phyloP scores from a whole-genome alignment of 2,329 filamentous ascomycete species.

The Arthrobotrys megalospora region DNA sequence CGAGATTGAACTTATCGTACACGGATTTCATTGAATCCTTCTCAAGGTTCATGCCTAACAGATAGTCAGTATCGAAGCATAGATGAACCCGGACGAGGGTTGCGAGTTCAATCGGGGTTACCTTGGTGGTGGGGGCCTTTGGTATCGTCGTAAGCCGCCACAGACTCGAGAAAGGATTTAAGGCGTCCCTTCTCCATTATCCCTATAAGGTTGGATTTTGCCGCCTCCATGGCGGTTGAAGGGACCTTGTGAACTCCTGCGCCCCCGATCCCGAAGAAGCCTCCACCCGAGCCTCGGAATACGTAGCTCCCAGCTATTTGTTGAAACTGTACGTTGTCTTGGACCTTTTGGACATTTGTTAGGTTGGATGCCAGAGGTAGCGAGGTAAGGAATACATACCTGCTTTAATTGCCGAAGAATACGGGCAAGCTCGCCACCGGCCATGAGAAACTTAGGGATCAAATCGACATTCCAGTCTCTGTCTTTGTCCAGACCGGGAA shows the following conservation, averaged over 20 bases:
- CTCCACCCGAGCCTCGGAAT: conserved; percentile 82
- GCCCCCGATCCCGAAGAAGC: conserved; percentile 26
- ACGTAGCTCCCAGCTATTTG: conserved; percentile 89
- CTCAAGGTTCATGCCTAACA: conserved; percentile 81
- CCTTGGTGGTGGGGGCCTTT: conserved; percentile 49
- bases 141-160: conserved; percentile 63
- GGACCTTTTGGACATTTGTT: conserved; percentile 35
- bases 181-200: conserved; percentile 97
- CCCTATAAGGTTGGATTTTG: conserved; percentile 94
- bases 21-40: conserved; percentile 95
- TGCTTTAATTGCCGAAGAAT: conserved; percentile 96
- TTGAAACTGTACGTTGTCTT: conserved; percentile 61
- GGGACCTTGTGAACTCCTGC: conserved; percentile 79
- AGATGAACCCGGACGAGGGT: conserved; percentile 66
- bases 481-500: conserved; percentile 51
- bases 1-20: conserved; percentile 96
- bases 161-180: conserved; percentile 76
- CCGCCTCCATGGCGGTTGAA: conserved; percentile 89
- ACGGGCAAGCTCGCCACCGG: conserved; percentile 97
- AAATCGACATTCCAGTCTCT: conserved; percentile 92
- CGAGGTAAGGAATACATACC: conserved; percentile 66
- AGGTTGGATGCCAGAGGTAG: background rate
- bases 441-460: conserved; percentile 98
- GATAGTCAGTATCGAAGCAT: conserved; percentile 32
- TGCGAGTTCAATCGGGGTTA: background rate